Evolutionary conservation across 1,284 basidiomycete genomes (phyloP), one percentile per base, ranked within the genome.

Genomic region (Phaffia rhodozyma): DNA sequence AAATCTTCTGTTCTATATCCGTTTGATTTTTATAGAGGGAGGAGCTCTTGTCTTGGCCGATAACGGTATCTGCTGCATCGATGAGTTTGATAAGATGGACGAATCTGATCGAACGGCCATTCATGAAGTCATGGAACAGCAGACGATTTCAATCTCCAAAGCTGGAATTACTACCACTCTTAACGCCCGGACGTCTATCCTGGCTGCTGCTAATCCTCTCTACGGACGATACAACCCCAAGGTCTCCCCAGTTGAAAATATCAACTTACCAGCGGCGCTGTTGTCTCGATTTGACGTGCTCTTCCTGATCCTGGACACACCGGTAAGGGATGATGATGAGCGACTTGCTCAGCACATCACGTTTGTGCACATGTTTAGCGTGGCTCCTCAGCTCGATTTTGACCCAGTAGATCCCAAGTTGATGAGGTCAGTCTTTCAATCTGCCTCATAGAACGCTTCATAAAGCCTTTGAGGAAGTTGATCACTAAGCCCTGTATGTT

Each of bases 51-150:
- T 99, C 1, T 83, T 99, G 30, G 96, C 96, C 4, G 96, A 99
- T 76, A 98, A 98, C 70, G 96, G 96, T 43, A 98, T 99, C 72
- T 97, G 93, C 78, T 98, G 94, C 76, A 98, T 99, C 70, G 96
- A 99, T 72, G 96, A 99, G 74, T 99, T 99, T 74, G 96, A 99
- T 79, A 98, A 99, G 78, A 99, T 99, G 96, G 96, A 98, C 69
- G 96, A 98, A 76, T 77, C 89, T 1, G 96, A 98, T 75, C 83
- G 96, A 67, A 98, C 96, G 0, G 91, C 96, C 18, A 98, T 99
- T 68, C 96, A 99, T 79, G 96, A 99, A 81, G 96, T 98, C 63
- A 99, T 99, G 96, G 94, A 99, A 76, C 94, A 99, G 74, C 94
- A 99, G 77, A 99, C 96, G 1, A 98, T 99, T 68, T 97, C 91